Base-by-base conservation (phyloP, 2,329 filamentous ascomycete genomes). In the Cryoendolithus antarcticus region DNA sequence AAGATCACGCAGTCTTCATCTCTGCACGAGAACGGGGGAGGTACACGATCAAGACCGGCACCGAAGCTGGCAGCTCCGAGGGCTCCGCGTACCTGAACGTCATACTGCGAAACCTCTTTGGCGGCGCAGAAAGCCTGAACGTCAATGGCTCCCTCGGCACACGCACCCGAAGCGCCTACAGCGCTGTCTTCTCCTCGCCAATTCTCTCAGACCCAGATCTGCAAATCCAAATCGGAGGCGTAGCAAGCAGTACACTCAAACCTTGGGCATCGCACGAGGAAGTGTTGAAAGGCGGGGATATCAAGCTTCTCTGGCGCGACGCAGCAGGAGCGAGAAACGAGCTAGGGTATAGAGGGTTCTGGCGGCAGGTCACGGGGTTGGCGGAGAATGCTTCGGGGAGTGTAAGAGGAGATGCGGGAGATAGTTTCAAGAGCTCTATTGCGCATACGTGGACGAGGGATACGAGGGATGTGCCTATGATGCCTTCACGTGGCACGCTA, bases 231-330 rank as follows among this genome's bases (percentile, higher is more conserved):
- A 53, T 93, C 44, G 88, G 93, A 48, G 86, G 74, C 1, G 67
- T 94, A 33, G 79, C 82, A 7, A 93, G 84, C 45, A 80, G 85
- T 33, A 93, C 85, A 1, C 75, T 89, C 45, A 95, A 96, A 63
- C 75, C 79, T 9, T 96, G 86, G 83, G 86, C 91, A 13, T 91
- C 84, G 47, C 89, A 98, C 56, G 89, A 96, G 52, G 89, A 98
- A 62, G 77, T 80, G 3, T 65, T 93, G 12, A 84, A 80, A 54
- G 86, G 88, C 10, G 86, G 75, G 12, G 80, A 75, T 51, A 66
- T 82, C 9, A 86, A 84, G 48, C 69, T 94, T 31, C 76, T 78
- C 30, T 96, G 84, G 82, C 62, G 80, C 30, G 77, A 74, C 8
- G 54, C 57, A 35, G 55, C 65, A 6, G 64, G 69, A 35, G 77